phyloP scores from a whole-genome alignment of 176 grass and related monocot species.

The Calamus simplicifolius region DNA sequence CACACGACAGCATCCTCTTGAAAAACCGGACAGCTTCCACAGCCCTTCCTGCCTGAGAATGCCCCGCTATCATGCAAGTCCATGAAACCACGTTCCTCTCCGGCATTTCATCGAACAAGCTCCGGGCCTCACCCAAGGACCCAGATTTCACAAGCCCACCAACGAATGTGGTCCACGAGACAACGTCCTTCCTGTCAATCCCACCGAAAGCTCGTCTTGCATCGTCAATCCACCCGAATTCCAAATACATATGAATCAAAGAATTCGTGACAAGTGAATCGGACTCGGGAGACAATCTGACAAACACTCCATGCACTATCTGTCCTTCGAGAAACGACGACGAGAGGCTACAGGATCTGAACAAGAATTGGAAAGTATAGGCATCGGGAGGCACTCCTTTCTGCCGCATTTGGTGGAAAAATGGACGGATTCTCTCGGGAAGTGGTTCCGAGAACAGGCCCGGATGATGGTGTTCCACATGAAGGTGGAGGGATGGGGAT shows the following conservation, averaged over 20 bases:
- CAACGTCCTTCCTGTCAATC: slow-evolving; percentile 27
- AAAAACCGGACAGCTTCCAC: slow-evolving; percentile 37
- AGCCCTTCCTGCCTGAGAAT: slow-evolving; percentile 30
- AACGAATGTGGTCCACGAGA: slow-evolving; percentile 51
- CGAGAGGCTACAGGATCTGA: slow-evolving; percentile 34
- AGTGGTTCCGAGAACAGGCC: slow-evolving; percentile 21
- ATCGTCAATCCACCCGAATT: slow-evolving; percentile 29
- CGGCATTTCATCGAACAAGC: slow-evolving; percentile 32
- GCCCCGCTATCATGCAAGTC: slow-evolving; percentile 50
- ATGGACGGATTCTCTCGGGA: background rate
- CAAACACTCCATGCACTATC: slow-evolving; percentile 40
- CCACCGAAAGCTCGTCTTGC: slow-evolving; percentile 26
- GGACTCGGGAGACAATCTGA: slow-evolving; percentile 12
- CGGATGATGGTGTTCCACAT: slow-evolving; percentile 52
- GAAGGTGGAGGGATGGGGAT: slow-evolving; percentile 31
- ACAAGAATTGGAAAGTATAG: slow-evolving; percentile 65
- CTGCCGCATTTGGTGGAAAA: slow-evolving; percentile 35
- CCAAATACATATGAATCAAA: slow-evolving; percentile 49
- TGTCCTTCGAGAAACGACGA: slow-evolving; percentile 3
- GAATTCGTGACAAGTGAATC: slow-evolving; percentile 17
- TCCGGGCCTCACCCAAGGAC: slow-evolving; percentile 24
- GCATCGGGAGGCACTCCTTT: slow-evolving; percentile 12
- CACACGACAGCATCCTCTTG: slow-evolving; percentile 44
- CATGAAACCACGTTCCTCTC: slow-evolving; percentile 57
- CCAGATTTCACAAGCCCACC: slow-evolving; percentile 41